phyloP scores from a whole-genome alignment of 371 early-diverging fungal species.

The Mortierella sp. region DNA sequence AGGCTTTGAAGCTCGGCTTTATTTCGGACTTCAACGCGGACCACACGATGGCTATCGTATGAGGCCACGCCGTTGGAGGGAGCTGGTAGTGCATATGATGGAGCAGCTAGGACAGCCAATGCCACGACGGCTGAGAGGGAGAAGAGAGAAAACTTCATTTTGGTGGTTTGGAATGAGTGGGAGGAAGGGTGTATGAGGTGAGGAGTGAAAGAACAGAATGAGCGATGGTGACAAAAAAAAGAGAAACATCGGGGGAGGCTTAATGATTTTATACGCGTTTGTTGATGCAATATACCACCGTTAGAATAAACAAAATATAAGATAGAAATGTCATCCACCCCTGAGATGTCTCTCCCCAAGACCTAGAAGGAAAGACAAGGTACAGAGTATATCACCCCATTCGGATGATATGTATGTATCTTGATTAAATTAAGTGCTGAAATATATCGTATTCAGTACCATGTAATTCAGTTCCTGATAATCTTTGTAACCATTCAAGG shows the following conservation, averaged over 20 bases:
- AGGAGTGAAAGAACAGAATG: neutral
- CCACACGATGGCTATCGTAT: slow-evolving; percentile 38
- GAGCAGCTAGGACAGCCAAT: slow-evolving; percentile 6
- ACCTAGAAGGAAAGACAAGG: too few relatives aligned
- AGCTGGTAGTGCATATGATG: slow-evolving; percentile 10
- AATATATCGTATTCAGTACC: neutral
- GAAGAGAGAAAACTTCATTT: slow-evolving; percentile 34
- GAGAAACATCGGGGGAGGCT: neutral
- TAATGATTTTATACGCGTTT: neutral
- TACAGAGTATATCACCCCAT: too few relatives aligned
- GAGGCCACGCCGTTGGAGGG: neutral
- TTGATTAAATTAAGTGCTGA: too few relatives aligned
- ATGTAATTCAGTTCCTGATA: neutral
- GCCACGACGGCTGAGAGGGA: slow-evolving; percentile 37
- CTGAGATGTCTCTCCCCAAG: neutral
- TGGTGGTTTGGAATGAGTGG: neutral
- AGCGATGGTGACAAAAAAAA: neutral
- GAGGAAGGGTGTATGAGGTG: neutral
- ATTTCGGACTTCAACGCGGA: slow-evolving; percentile 36
- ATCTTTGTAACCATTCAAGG: neutral
- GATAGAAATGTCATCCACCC: neutral
- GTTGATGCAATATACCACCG: neutral
- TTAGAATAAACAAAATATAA: too few relatives aligned
- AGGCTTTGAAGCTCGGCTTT: slow-evolving; percentile 38
- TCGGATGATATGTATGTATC: too few relatives aligned